Percentiles rank a stretch among this genome's conserved stretches.
Conservation (phyloP, 371 early-diverging fungal genomes). For the Mortierella sp. region DNA sequence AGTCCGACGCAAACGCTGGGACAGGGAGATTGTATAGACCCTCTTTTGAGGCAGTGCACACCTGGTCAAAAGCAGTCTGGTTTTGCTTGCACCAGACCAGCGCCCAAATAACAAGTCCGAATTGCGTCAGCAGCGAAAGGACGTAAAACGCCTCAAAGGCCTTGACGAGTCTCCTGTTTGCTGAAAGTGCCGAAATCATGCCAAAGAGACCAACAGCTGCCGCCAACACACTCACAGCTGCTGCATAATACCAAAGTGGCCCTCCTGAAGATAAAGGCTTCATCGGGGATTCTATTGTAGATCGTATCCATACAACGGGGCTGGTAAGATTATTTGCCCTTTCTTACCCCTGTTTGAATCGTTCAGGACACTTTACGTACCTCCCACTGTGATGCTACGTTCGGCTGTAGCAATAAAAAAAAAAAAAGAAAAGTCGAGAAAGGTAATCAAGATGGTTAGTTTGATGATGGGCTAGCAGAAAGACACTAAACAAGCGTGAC, state of each 20-base stretch:
- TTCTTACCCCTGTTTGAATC: not conserved
- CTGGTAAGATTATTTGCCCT: not conserved
- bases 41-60: slow-evolving; percentile 27
- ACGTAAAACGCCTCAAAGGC: slow-evolving; percentile 53
- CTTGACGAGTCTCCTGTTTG: slow-evolving; percentile 41
- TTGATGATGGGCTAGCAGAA: not conserved
- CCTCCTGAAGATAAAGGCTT: slow-evolving; percentile 35
- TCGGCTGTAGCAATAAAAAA: slow-evolving; percentile 22
- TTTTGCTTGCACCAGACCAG: slow-evolving; percentile 39
- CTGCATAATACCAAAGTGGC: slow-evolving; percentile 41
- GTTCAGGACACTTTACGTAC: slow-evolving; percentile 2
- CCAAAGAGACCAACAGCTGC: slow-evolving; percentile 47
- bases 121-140: slow-evolving; percentile 43
- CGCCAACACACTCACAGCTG: slow-evolving; percentile 44
- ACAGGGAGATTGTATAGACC: slow-evolving; percentile 15
- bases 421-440: not conserved
- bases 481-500: not conserved
- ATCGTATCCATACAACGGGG: not conserved
- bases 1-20: slow-evolving; percentile 30
- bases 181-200: slow-evolving; percentile 35
- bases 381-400: slow-evolving; percentile 12
- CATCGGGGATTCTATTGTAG: slow-evolving; percentile 8
- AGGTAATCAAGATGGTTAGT: not conserved
- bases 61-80: slow-evolving; percentile 24
- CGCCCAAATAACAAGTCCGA: slow-evolving; percentile 38